These are phyloP conservation scores for Apiospora sp. DNA, from an alignment of 2,329 filamentous ascomycete species.

Conservation along the genomic window DNA sequence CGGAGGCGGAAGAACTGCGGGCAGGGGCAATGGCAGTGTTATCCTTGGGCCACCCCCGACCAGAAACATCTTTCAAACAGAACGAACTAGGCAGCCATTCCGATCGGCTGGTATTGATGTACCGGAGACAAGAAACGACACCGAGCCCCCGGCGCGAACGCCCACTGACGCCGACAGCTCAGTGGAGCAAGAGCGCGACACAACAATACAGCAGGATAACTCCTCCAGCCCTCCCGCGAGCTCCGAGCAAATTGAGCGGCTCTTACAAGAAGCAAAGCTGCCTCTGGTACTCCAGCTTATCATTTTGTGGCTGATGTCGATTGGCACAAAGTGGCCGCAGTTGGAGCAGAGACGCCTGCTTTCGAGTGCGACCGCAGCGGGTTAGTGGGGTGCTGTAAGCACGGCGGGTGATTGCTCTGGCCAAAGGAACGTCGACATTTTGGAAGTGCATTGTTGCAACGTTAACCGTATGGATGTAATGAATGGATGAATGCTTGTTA, in stretches of 20 bases:
- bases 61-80: background rate
- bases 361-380: background rate
- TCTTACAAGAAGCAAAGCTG: conserved; percentile 19
- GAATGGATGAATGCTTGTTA: background rate
- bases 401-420: too few relatives aligned
- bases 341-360: background rate
- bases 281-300: conserved; percentile 23
- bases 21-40: background rate
- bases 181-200: background rate
- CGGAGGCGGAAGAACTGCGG: background rate
- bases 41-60: background rate
- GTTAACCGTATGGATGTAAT: too few relatives aligned
- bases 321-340: background rate
- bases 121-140: background rate
- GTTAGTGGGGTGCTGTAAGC: background rate
- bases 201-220: background rate
- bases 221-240: background rate
- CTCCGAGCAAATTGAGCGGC: conserved; percentile 20
- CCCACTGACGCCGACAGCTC: background rate
- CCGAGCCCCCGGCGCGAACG: background rate
- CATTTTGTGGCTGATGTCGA: conserved; percentile 27
- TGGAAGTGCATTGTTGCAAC: too few relatives aligned
- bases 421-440: too few relatives aligned
- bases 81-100: background rate
- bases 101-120: background rate